These are phyloP conservation scores for Gloeostereum incarnatum DNA, from an alignment of 768 basidiomycete species.

Conservation along the genomic window DNA sequence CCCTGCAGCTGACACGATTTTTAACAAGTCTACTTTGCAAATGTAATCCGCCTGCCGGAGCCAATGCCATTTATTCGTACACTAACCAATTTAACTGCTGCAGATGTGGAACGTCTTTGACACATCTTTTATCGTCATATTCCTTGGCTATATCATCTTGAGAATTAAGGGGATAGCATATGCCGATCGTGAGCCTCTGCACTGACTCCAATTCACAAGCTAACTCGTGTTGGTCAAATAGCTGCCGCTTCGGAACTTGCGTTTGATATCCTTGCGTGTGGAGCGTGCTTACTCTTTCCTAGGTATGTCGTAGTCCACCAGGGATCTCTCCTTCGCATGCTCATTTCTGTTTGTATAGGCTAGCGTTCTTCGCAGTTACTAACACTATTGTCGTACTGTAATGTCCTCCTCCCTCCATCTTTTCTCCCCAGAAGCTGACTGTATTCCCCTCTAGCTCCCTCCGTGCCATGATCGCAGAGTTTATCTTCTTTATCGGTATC, in stretches of 20 bases:
- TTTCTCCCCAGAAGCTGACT: background rate
- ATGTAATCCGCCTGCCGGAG: constrained; percentile 32
- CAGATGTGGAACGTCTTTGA: constrained; percentile 93
- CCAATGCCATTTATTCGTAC: constrained; percentile 1
- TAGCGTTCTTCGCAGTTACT: constrained; percentile 75
- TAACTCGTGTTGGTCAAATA: background rate
- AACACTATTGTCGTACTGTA: constrained; percentile 77
- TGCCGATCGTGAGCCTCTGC: constrained; percentile 34
- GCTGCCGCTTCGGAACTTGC: constrained; percentile 49
- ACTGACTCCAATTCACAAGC: constrained; percentile 6
- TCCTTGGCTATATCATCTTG: constrained; percentile 55
- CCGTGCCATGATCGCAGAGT: constrained; percentile 76
- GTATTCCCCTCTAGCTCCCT: constrained; percentile 40
- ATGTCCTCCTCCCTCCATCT: constrained; percentile 13
- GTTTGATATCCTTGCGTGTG: constrained; percentile 80
- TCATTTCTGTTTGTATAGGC: constrained; percentile 21
- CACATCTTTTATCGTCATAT: constrained; percentile 62
- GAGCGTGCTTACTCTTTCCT: constrained; percentile 80
- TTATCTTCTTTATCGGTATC: constrained; percentile 70
- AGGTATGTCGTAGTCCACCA: constrained; percentile 30
- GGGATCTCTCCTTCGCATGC: background rate
- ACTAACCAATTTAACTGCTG: too few relatives aligned
- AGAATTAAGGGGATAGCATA: constrained; percentile 53
- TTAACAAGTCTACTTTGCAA: constrained; percentile 71
- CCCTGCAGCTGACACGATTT: constrained; percentile 1